Evolutionary conservation across 1,284 basidiomycete genomes (phyloP).

Genomic region (Rhodotorula glutinis): DNA sequence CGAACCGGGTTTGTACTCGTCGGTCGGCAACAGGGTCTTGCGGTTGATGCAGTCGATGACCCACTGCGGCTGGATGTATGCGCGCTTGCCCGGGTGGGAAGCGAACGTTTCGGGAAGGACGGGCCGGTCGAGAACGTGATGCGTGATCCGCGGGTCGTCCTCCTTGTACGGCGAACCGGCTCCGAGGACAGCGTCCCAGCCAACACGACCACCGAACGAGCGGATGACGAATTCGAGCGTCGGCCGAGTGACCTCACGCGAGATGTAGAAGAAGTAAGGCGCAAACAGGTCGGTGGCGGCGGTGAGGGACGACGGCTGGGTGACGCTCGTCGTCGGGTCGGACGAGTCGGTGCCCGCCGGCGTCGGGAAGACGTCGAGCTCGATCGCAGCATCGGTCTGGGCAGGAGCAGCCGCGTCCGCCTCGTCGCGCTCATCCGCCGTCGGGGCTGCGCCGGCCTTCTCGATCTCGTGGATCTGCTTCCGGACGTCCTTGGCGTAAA

Average conservation of each 20-base stretch:
- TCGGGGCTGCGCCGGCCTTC: conserved; percentile 43
- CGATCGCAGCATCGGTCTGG: conserved; percentile 51
- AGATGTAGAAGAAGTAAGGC: conserved; percentile 89
- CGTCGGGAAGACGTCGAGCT: conserved; percentile 49
- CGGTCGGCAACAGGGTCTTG: conserved; percentile 77
- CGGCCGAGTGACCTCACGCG: conserved; percentile 84
- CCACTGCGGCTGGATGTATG: conserved; percentile 97
- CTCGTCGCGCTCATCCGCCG: conserved; percentile 45
- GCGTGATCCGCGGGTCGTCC: conserved; percentile 70
- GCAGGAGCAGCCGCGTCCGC: conserved; percentile 44
- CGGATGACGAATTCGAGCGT: conserved; percentile 95
- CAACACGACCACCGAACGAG: conserved; percentile 73
- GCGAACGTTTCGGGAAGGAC: conserved; percentile 43
- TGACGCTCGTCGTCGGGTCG: conserved; percentile 23
- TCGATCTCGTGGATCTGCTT: conserved; percentile 55
- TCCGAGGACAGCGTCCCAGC: conserved; percentile 78
- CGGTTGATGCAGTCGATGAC: conserved; percentile 93
- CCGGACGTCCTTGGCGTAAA: conserved; percentile 53
- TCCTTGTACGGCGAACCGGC: conserved; percentile 73
- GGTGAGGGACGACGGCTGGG: conserved; percentile 27
- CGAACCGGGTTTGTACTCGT: conserved; percentile 79
- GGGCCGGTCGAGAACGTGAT: conserved; percentile 93
- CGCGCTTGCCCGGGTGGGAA: conserved; percentile 62
- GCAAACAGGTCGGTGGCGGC: conserved; percentile 60
- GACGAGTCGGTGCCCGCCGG: conserved; percentile 50